phyloP scores from a whole-genome alignment of 768 basidiomycete species.

The Lactifluus piperatus region DNA sequence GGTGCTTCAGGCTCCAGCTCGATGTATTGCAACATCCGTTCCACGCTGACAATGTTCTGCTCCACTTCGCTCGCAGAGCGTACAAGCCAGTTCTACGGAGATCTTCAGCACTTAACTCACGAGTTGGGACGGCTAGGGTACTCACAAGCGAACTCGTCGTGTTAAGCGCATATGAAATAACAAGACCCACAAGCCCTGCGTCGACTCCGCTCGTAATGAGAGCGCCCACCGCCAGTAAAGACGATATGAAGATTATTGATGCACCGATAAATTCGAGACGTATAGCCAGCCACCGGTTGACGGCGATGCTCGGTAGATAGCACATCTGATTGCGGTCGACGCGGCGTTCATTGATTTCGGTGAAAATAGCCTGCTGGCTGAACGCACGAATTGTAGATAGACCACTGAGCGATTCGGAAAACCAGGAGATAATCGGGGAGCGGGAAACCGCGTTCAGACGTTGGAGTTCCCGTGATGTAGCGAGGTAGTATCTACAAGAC shows the following conservation, averaged over 20 bases:
- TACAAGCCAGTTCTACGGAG: slow-evolving; percentile 69
- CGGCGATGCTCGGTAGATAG: slow-evolving; percentile 48
- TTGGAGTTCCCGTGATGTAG: slow-evolving; percentile 81
- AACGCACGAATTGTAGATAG: slow-evolving; percentile 80
- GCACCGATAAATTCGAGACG: slow-evolving; percentile 80
- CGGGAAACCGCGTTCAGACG: slow-evolving; percentile 83
- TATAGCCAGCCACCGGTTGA: slow-evolving; percentile 80
- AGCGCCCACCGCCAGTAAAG: slow-evolving; percentile 55
- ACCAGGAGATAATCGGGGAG: slow-evolving; percentile 88
- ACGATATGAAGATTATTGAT: slow-evolving; percentile 67
- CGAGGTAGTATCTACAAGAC: slow-evolving; percentile 67
- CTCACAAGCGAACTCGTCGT: slow-evolving; percentile 75
- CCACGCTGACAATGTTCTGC: slow-evolving; percentile 84
- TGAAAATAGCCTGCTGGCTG: slow-evolving; percentile 59
- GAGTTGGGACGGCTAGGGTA: not conserved
- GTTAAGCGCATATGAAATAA: slow-evolving; percentile 76
- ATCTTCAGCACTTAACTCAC: not conserved
- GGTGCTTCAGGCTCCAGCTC: slow-evolving; percentile 68
- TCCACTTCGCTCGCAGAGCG: slow-evolving; percentile 82
- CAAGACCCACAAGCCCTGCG: slow-evolving; percentile 80
- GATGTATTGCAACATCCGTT: slow-evolving; percentile 79
- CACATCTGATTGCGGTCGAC: slow-evolving; percentile 84
- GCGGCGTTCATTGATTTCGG: slow-evolving; percentile 56
- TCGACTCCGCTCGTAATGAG: slow-evolving; percentile 73
- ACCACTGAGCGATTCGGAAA: slow-evolving; percentile 68